These are phyloP conservation scores for Tubosaeta sp. DNA, from an alignment of 768 basidiomycete genomes.

Conservation along the genomic window DNA sequence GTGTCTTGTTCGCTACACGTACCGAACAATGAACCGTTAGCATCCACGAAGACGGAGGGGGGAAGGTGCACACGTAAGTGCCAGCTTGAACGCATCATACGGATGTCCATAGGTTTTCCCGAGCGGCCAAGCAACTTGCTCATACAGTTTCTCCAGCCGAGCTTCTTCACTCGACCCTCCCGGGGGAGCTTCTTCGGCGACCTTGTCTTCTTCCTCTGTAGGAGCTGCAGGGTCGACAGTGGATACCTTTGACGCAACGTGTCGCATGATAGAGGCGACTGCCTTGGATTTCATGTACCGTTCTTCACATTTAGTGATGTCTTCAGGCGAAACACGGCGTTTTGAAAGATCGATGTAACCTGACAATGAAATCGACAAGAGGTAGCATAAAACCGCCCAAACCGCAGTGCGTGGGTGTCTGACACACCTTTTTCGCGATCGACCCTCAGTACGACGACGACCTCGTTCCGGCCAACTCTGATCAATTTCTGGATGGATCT, in stretches of 20 bases:
- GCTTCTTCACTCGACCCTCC: slow-evolving; percentile 63
- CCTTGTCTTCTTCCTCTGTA: slow-evolving; percentile 23
- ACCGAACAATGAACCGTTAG: background rate
- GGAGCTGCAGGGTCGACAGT: slow-evolving; percentile 33
- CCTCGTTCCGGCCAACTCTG: slow-evolving; percentile 95
- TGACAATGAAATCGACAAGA: slow-evolving; percentile 25
- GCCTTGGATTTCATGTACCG: slow-evolving; percentile 98
- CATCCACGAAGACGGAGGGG: slow-evolving; percentile 15
- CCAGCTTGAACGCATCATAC: slow-evolving; percentile 96
- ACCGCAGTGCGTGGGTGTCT: background rate
- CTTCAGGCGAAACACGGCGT: slow-evolving; percentile 95
- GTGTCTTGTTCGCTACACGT: slow-evolving; percentile 59
- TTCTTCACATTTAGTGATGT: slow-evolving; percentile 98
- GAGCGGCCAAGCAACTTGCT: slow-evolving; percentile 89
- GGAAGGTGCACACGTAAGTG: slow-evolving; percentile 68
- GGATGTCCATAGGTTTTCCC: slow-evolving; percentile 90
- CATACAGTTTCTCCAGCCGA: slow-evolving; percentile 81
- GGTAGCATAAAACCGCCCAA: background rate
- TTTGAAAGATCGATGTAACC: slow-evolving; percentile 99
- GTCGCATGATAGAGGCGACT: slow-evolving; percentile 88
- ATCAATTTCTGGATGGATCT: slow-evolving; percentile 97
- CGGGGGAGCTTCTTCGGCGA: slow-evolving; percentile 19
- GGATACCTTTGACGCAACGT: slow-evolving; percentile 81
- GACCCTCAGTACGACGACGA: slow-evolving; percentile 95
- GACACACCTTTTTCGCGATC: slow-evolving; percentile 95